A percentile compares a stretch with the other conserved stretches of the same genome.
Evolutionary conservation across 1,139 yeast species (phyloP).

Genomic region (Geotrichum klebahnii): DNA sequence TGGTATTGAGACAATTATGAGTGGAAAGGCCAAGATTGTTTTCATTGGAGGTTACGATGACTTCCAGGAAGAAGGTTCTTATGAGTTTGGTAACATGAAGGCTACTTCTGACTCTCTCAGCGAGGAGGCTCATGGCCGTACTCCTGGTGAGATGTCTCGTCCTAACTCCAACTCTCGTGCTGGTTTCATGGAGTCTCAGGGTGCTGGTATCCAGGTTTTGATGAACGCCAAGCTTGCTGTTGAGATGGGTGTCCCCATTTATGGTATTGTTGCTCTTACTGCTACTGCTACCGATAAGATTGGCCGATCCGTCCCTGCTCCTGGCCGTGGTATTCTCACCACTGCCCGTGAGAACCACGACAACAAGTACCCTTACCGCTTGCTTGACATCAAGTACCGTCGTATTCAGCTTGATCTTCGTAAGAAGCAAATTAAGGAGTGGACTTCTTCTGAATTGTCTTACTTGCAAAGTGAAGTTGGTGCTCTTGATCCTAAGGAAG

Average conservation of each 20-base stretch:
- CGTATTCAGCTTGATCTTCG: slow-evolving; percentile 83
- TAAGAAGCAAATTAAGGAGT: slow-evolving; percentile 67
- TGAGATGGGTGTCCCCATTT: slow-evolving; percentile 98
- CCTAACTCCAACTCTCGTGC: slow-evolving; percentile 94
- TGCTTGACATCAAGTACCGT: slow-evolving; percentile 89
- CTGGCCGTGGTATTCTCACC: slow-evolving; percentile 98
- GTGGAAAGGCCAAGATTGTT: slow-evolving; percentile 93
- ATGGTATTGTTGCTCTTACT: slow-evolving; percentile 89
- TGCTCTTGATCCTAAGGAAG: slow-evolving; percentile 46
- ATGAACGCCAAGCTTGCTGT: slow-evolving; percentile 94
- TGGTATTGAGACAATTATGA: slow-evolving; percentile 87
- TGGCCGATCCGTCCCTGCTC: slow-evolving; percentile 99
- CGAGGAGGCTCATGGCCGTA: slow-evolving; percentile 92
- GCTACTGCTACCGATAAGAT: slow-evolving; percentile 98
- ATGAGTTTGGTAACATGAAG: slow-evolving; percentile 97
- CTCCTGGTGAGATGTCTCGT: slow-evolving; percentile 97
- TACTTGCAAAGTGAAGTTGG: slow-evolving; percentile 68
- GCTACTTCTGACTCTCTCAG: slow-evolving; percentile 88
- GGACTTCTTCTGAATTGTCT: slow-evolving; percentile 80
- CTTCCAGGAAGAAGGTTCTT: slow-evolving; percentile 98
- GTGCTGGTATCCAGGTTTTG: slow-evolving; percentile 95
- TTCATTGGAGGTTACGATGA: slow-evolving; percentile 99
- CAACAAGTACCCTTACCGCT: slow-evolving; percentile 73
- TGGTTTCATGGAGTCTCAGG: slow-evolving; percentile 99
- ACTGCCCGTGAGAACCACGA: slow-evolving; percentile 93